Percentiles rank a stretch among this genome's conserved stretches.
phyloP scores from a whole-genome alignment of 352 stramenopile species.

The Globisporangium yorkense region DNA sequence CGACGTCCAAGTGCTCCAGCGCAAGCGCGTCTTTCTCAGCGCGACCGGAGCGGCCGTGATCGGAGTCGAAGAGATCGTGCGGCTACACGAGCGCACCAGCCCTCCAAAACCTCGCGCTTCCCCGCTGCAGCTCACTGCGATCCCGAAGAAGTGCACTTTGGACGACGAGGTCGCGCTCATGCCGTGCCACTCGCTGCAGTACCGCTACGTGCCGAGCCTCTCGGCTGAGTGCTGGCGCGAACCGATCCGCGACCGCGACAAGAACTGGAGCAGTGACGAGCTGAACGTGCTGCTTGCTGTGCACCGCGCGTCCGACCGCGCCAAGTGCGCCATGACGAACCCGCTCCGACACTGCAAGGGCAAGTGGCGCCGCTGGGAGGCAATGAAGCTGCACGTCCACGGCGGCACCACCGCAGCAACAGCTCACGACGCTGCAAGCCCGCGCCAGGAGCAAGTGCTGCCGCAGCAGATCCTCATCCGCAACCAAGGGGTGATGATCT shows the following conservation, averaged over 20 bases:
- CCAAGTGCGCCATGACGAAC: slow-evolving; percentile 34
- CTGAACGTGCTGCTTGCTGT: slow-evolving; percentile 30
- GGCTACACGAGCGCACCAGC: slow-evolving; percentile 31
- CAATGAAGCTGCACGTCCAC: slow-evolving; percentile 27
- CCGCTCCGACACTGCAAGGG: slow-evolving; percentile 20
- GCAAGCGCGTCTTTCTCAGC: slow-evolving; percentile 33
- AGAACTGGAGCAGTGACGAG: slow-evolving; percentile 49
- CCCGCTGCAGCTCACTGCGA: slow-evolving; percentile 31
- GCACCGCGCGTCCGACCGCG: not conserved
- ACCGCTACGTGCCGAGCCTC: slow-evolving; percentile 30
- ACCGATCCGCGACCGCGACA: slow-evolving; percentile 52
- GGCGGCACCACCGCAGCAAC: too few species aligned
- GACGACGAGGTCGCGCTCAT: slow-evolving; percentile 67
- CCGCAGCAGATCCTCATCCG: slow-evolving; percentile 32
- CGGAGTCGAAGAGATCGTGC: slow-evolving; percentile 48
- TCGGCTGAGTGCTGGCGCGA: slow-evolving; percentile 44
- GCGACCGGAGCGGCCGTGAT: slow-evolving; percentile 11
- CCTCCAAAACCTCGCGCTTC: slow-evolving; percentile 15
- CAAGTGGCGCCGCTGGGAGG: slow-evolving; percentile 45
- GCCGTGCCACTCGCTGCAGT: slow-evolving; percentile 53
- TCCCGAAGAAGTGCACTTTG: slow-evolving; percentile 42
- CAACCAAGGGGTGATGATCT: slow-evolving; percentile 47
- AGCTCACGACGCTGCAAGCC: not conserved
- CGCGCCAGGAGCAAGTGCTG: slow-evolving; percentile 7
- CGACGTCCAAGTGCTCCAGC: slow-evolving; percentile 33